These are phyloP conservation scores for Dioszegia aurantiaca DNA, from an alignment of 768 basidiomycete genomes.

Conservation along the genomic window DNA sequence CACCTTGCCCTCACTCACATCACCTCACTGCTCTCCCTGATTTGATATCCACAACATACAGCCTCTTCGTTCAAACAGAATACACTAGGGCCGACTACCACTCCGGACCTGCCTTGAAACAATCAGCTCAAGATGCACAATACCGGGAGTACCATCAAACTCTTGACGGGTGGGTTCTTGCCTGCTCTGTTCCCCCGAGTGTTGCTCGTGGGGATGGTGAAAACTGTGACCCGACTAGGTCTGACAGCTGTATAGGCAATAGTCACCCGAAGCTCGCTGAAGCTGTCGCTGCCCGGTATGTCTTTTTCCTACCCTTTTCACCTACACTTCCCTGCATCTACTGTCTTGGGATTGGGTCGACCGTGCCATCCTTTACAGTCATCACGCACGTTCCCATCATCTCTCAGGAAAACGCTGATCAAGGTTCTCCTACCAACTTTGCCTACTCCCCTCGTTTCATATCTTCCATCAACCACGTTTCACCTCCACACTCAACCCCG, in stretches of 20 bases:
- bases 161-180: slow-evolving; percentile 50
- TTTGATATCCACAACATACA: no score
- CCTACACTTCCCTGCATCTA: not conserved
- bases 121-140: slow-evolving; percentile 38
- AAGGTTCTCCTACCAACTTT: slow-evolving; percentile 8
- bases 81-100: no score
- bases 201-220: not conserved
- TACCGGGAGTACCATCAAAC: slow-evolving; percentile 51
- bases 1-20: no score
- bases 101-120: not conserved
- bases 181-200: not conserved
- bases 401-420: slow-evolving; percentile 1
- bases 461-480: not conserved
- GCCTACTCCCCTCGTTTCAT: not conserved
- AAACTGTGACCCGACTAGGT: no score
- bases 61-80: no score
- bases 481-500: not conserved
- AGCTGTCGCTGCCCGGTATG: slow-evolving; percentile 85
- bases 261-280: slow-evolving; percentile 94
- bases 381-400: slow-evolving; percentile 21
- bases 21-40: no score
- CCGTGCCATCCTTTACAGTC: slow-evolving; percentile 16
- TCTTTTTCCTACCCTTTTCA: slow-evolving; percentile 10
- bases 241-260: slow-evolving; percentile 62
- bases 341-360: not conserved